Base-by-base conservation (phyloP, 495 filamentous ascomycete species). In the Geoglossum glabrum region DNA sequence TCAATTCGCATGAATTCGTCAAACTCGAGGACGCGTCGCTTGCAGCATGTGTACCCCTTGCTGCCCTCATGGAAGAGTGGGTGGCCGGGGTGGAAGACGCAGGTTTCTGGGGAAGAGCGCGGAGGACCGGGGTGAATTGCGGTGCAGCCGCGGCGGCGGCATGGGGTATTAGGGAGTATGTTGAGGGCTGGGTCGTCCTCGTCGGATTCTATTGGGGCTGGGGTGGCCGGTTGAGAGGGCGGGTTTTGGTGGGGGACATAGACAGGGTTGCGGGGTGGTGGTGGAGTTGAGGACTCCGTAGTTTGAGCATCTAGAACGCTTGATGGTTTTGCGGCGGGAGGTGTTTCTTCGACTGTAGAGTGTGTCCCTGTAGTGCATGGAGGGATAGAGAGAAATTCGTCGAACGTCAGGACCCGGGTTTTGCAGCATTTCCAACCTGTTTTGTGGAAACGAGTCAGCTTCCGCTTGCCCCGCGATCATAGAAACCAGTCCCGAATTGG, bases 371-470 rank as follows among this genome's bases (percentile, higher is more conserved):
- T 86, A 23, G 93, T 95, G 75, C 92, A 99, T 25, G 93, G 90
- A 30, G 87, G 78, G 62, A 99, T 97, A 52, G 76, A 69, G 64
- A 97, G 86, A 75, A 99, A 99, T 72, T 99, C 92, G 71, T 99
- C 93, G 65, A 99, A 99, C 54, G 90, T 96, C 62, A 99, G 77
- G 62, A 97, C 88, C 69, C 93, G 85, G 58, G 90, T 85, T 74
- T 96, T 99, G 77, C 92, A 99, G 73, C 92, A 99, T 74, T 95
- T 95, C 92, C 92, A 99, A 64, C 92, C 92, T 96, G 68, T 28
- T 8, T 1, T 4, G 6, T n/a, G 7, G 2, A 34, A 55, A 34
- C 5, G 10, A 17, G 36, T 36, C 15, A 55, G 31, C 49, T 10
- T 23, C 49, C 49, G 10, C 49, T 17, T 10, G 13, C 36, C 25